These are phyloP conservation scores for Trifolium subterraneum DNA, from an alignment of 306 rosid genomes.

Conservation along the genomic window DNA sequence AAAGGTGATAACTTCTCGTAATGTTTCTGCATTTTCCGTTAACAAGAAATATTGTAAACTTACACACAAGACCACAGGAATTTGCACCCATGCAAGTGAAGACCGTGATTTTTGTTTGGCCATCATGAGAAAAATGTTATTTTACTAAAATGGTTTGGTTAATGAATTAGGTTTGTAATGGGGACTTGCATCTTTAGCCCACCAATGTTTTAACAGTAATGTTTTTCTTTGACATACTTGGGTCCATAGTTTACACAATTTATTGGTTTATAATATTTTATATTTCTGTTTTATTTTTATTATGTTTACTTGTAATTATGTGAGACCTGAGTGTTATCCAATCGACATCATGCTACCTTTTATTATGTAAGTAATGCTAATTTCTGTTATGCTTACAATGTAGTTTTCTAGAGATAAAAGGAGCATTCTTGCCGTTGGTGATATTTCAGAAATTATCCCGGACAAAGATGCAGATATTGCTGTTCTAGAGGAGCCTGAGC, in stretches of 20 bases:
- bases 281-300: not conserved
- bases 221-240: conserved; percentile 19
- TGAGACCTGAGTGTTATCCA: conserved; percentile 23
- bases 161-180: conserved; percentile 7
- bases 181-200: conserved; percentile 18
- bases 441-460: conserved; percentile 84
- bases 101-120: too few species aligned
- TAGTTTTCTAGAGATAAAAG: conserved; percentile 85
- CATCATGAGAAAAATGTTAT: conserved; percentile 18
- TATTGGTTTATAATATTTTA: conserved; percentile 23
- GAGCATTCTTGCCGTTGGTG: conserved; percentile 95
- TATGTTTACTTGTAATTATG: conserved; percentile 10
- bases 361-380: conserved; percentile 29
- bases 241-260: conserved; percentile 15
- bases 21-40: conserved; percentile 34
- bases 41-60: conserved; percentile 16
- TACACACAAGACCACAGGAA: not conserved
- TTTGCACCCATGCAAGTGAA: too few species aligned
- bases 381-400: conserved; percentile 38
- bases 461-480: conserved; percentile 90
- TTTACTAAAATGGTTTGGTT: conserved; percentile 12
- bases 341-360: conserved; percentile 7
- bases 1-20: conserved; percentile 56
- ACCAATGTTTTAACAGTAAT: not conserved
- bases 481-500: conserved; percentile 97